Evolutionary conservation across 352 stramenopile species (phyloP), one percentile per base, ranked within the genome.

Genomic region (Phytophthora ohioensis): DNA sequence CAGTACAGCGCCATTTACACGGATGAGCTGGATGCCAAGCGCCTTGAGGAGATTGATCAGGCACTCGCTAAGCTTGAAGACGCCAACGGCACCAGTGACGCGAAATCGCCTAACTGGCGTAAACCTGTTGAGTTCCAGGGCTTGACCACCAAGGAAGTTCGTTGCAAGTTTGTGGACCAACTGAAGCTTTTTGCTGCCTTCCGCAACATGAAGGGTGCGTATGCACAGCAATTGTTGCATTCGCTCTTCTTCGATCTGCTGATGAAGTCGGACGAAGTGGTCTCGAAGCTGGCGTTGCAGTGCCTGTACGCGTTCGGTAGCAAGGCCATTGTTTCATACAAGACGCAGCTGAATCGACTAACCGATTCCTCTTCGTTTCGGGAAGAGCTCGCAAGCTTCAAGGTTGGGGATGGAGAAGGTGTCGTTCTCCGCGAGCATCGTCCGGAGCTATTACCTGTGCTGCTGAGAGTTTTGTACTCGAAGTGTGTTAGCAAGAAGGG

Each of bases 361-460:
- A 83, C 82, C 0, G 85, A 97, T 54, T 83, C 91, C 7, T 57
- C 76, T 5, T 92, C 82, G 42, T 97, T 98, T 73, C 87, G 93
- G 17, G 91, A 98, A 64, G 90, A 97, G 71, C 77, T 98, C 17
- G 92, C 95, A 11, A 95, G 79, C 13, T 97, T 98, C 69, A 91
- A 92, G 57, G 84, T 97, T 63, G 82, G 82, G 30, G 71, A 87
- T 2, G 82, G 82, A n/a, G 79, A 86, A 1, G 81, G 87, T 13
- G 43, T 88, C 7, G 80, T 98, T 31, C 75, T 95, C 21, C 76
- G 76, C 5, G 91, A 97, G 48, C 94, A 98, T 57, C 88, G 92
- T 3, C 67, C 60, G 0, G 77, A 82, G 38, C 76, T 98, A 7
- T 39, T 98, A 5, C 94, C 93, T 6, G 82, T 98, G 3, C 75